Base-by-base conservation (phyloP, 345 rosid genomes). In the Clausena lansium region DNA sequence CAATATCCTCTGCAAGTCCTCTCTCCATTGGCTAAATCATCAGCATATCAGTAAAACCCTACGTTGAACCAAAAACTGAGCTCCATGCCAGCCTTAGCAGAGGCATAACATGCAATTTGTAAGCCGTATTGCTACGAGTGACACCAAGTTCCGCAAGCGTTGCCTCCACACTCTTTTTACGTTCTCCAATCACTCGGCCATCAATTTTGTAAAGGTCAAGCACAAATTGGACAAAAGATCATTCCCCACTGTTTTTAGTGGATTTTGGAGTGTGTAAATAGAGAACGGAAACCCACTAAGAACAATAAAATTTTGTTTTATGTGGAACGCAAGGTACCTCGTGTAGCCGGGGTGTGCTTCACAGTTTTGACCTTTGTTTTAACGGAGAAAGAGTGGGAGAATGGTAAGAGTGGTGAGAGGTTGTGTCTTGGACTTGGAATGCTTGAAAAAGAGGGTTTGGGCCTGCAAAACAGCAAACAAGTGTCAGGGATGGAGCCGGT, bases 101-200 rank as follows among this genome's bases (percentile, higher is more conserved):
- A 76, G 99, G 98, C 85, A 92, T 88, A 73, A 96, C 99, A 81
- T 92, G 94, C 76, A 91, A 85, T 85, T 89, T 96, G 83, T 94
- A 94, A 70, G 98, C 95, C 32, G 93, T 88, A 85, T 91, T 94
- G 79, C 94, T 91, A 78, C 94, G 92, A 70, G 97, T 91, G 74
- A 94, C 98, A 65, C 99, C 98, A 74, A 96, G 85, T 81, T 96
- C 99, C 36, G 94, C 93, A 82, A 96, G 98, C 80, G 97, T 94
- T 69, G 97, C 79, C 87, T 96, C 98, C 78, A 92, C 98, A 72
- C 99, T 94, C n/a, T 94, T 96, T 85, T 91, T 92, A 83, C 91
- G 99, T 86, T 96, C 99, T 80, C 98, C 98, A 79, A 96, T 90
- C 78, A 96, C 96, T 89, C 92, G 99, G 81, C 99, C 94, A 81